Conservation (phyloP, 31 red algal species). For the Odonthalia washingtoniensis region DNA sequence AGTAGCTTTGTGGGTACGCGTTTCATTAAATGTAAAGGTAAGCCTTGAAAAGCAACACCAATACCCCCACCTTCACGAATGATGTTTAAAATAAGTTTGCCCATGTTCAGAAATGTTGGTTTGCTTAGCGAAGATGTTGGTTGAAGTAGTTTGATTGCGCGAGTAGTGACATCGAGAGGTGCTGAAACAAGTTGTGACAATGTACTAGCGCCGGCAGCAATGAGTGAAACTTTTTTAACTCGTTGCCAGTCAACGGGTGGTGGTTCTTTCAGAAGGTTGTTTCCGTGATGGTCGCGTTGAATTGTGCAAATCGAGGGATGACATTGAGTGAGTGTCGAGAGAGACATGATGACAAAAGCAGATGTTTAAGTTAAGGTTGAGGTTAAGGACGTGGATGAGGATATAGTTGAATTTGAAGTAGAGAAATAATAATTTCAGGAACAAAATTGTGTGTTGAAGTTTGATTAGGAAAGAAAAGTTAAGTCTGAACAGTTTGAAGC, state of each 20-base stretch:
- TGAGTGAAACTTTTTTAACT: slow-evolving; percentile 10
- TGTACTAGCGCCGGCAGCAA: slow-evolving; percentile 56
- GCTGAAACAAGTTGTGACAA: slow-evolving; percentile 53
- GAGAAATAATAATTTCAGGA: too few species aligned
- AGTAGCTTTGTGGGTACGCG: slow-evolving; percentile 68
- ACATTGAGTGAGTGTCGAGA: not conserved
- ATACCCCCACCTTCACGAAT: not conserved
- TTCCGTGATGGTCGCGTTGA: not conserved
- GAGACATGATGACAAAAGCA: too few species aligned
- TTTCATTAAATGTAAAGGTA: slow-evolving; percentile 54
- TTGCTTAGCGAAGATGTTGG: too few species aligned
- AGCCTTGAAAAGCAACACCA: slow-evolving; percentile 26
- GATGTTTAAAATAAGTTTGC: not conserved
- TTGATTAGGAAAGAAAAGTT: too few species aligned
- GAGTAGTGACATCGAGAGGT: slow-evolving; percentile 48
- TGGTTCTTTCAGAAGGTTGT: not conserved
- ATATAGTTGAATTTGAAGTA: too few species aligned
- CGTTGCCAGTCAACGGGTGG: slow-evolving; percentile 43
- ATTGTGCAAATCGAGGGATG: not conserved
- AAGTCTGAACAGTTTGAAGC: too few species aligned
- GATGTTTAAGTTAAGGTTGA: too few species aligned
- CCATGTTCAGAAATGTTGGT: too few species aligned
- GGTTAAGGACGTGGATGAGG: too few species aligned
- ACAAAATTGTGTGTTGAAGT: too few species aligned
- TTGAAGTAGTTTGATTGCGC: slow-evolving; percentile 16